These are phyloP conservation scores for Neurospora tetrasperma DNA, from an alignment of 495 filamentous ascomycete genomes.

Conservation along the genomic window DNA sequence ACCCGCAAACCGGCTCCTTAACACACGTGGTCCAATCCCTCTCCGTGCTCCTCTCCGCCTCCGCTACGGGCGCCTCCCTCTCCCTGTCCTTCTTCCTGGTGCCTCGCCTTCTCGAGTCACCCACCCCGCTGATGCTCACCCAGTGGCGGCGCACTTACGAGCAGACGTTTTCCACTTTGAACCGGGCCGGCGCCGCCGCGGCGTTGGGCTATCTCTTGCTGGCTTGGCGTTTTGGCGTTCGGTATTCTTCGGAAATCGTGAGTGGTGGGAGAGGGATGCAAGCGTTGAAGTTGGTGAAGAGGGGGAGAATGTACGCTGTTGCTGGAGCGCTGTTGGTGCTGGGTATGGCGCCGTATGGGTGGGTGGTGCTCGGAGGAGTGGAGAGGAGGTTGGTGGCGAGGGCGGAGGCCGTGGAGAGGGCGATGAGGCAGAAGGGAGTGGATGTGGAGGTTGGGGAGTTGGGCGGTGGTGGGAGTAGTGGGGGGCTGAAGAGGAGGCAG, in stretches of 20 bases:
- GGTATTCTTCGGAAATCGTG: background rate
- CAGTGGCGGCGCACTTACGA: slow-evolving; percentile 38
- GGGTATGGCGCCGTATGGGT: slow-evolving; percentile 41
- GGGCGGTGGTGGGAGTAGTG: background rate
- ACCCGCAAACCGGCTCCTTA: background rate
- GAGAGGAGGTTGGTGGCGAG: slow-evolving; percentile 33
- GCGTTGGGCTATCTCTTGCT: slow-evolving; percentile 34
- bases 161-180: slow-evolving; percentile 25
- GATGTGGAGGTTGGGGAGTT: background rate
- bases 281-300: background rate
- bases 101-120: slow-evolving; percentile 43
- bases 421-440: slow-evolving; percentile 15
- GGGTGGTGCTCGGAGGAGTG: slow-evolving; percentile 31
- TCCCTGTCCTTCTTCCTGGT: slow-evolving; percentile 32
- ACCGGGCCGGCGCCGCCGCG: slow-evolving; percentile 21
- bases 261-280: background rate
- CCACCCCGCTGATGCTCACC: slow-evolving; percentile 37
- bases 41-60: slow-evolving; percentile 36
- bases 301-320: slow-evolving; percentile 27
- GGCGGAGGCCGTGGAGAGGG: slow-evolving; percentile 21
- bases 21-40: slow-evolving; percentile 37
- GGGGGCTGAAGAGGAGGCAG: background rate
- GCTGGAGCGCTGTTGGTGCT: slow-evolving; percentile 29
- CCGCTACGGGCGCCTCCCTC: slow-evolving; percentile 32
- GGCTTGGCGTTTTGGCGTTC: slow-evolving; percentile 24